A percentile compares a stretch with the other conserved stretches of the same genome.
These are phyloP conservation scores for Colletotrichum coccodes DNA, from an alignment of 2,329 filamentous ascomycete species.

Conservation along the genomic window DNA sequence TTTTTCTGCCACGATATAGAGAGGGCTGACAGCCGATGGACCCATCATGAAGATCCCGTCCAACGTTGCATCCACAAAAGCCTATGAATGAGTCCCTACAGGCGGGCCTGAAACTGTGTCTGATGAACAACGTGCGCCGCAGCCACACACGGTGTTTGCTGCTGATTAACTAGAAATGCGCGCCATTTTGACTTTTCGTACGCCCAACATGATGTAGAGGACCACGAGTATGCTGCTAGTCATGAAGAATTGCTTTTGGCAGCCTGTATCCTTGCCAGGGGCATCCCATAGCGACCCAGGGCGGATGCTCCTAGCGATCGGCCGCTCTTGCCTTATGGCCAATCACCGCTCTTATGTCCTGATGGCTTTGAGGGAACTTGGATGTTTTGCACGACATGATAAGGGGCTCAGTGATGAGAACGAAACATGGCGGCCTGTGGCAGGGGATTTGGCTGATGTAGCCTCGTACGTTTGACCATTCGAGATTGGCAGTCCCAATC, in stretches of 20 bases:
- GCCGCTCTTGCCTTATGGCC: background rate
- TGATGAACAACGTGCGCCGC: conserved; percentile 25
- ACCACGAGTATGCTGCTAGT: conserved; percentile 9
- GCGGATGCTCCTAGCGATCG: conserved; percentile 5
- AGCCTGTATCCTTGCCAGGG: background rate
- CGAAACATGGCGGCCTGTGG: conserved; percentile 20
- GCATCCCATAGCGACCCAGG: conserved; percentile 1
- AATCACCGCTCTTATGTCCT: background rate
- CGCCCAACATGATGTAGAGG: background rate
- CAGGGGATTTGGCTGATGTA: conserved; percentile 2
- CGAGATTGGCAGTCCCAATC: conserved; percentile 39
- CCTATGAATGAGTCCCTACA: conserved; percentile 22
- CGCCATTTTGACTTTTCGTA: background rate
- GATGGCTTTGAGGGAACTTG: background rate
- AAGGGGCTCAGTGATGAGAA: conserved; percentile 13
- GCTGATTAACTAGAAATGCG: background rate
- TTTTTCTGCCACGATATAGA: conserved; percentile 3
- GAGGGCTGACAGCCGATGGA: conserved; percentile 21
- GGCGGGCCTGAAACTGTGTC: conserved; percentile 29
- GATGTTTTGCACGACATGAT: conserved; percentile 23
- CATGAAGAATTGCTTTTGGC: background rate
- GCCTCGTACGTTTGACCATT: conserved; percentile 13
- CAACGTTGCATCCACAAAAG: conserved; percentile 34
- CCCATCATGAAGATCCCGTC: conserved; percentile 30
- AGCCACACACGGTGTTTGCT: conserved; percentile 32